Evolutionary conservation across 176 grass and related monocot genomes (phyloP).

Genomic region (Guadua angustifolia): DNA sequence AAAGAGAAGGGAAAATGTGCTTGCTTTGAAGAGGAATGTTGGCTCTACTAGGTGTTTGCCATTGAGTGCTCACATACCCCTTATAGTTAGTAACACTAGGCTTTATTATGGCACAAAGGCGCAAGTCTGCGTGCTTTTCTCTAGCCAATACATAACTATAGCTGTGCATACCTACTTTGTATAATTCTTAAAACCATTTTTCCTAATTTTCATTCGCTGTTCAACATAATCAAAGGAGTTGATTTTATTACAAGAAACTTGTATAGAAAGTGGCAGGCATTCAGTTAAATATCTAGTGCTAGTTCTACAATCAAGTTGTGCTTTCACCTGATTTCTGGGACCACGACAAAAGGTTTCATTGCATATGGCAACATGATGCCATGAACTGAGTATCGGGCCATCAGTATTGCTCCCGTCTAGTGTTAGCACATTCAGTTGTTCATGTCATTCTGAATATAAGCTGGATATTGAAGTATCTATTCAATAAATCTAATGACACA

Average conservation of each 20-base stretch:
- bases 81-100: background rate
- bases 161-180: background rate
- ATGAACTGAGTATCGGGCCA: background rate
- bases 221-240: background rate
- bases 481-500: background rate
- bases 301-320: background rate
- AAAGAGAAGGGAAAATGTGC: background rate
- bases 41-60: background rate
- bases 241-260: background rate
- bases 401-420: background rate
- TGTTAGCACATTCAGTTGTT: background rate
- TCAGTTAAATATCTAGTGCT: background rate
- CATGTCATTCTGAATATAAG: slow-evolving; percentile 2
- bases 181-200: background rate
- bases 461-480: background rate
- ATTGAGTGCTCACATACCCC: background rate
- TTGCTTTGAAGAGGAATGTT: background rate
- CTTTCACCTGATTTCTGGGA: slow-evolving; percentile 19
- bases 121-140: background rate
- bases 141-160: background rate
- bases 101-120: background rate
- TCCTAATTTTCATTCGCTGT: background rate
- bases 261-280: background rate
- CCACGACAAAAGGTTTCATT: background rate
- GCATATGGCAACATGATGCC: background rate